Evolutionary conservation across 2,329 filamentous ascomycete species (phyloP).

Genomic region (Periconia digitata): DNA sequence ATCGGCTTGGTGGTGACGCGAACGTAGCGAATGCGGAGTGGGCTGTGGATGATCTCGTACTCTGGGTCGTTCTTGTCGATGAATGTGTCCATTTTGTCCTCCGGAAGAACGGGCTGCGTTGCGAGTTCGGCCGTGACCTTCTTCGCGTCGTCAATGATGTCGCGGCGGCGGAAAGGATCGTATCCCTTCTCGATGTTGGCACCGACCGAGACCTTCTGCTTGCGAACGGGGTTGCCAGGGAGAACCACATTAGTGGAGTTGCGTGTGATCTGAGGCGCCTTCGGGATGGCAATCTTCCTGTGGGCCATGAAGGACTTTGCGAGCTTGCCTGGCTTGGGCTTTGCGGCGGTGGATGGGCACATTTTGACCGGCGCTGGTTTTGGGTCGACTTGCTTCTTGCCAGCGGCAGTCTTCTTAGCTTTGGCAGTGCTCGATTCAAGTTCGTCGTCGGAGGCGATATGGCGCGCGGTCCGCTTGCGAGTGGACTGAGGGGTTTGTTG

Average conservation of each 20-base stretch:
- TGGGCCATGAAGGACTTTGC: background rate
- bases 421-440: background rate
- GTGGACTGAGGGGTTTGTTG: too few species aligned
- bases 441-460: background rate
- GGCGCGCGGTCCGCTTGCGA: too few species aligned
- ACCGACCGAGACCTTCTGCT: background rate
- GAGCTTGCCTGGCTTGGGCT: background rate
- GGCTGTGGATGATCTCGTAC: background rate
- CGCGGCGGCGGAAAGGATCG: background rate
- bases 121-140: background rate
- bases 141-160: background rate
- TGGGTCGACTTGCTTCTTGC: background rate
- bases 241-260: background rate
- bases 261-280: too few species aligned
- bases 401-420: background rate
- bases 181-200: background rate
- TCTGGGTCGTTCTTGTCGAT: background rate
- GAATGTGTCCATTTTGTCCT: background rate
- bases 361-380: background rate
- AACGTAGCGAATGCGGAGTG: background rate
- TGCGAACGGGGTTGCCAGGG: background rate
- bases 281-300: background rate
- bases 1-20: background rate
- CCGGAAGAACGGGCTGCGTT: too few species aligned
- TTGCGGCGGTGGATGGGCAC: background rate